phyloP scores from a whole-genome alignment of 1,139 yeast species.

The Kluyveromyces sp. region DNA sequence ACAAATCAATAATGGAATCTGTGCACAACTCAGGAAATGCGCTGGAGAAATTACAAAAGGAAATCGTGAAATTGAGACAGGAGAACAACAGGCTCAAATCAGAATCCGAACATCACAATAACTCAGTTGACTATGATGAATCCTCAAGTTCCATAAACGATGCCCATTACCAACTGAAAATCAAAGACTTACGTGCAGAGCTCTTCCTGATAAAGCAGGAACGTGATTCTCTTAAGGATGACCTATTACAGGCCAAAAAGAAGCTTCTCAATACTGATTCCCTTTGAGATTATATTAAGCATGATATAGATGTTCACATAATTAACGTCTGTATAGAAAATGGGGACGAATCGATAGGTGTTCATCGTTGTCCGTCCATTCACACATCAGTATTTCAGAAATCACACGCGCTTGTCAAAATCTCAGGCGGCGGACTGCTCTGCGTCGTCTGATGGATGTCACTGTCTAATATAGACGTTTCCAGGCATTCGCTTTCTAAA shows the following conservation, averaged over 20 bases:
- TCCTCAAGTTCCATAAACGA: constrained; percentile 46
- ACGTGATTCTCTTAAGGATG: constrained; percentile 70
- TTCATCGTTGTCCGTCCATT: neutral
- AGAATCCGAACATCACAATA: constrained; percentile 48
- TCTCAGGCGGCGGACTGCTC: constrained; percentile 8
- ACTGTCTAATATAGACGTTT: constrained; percentile 2
- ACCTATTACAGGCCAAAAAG: constrained; percentile 53
- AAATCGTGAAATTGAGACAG: constrained; percentile 54
- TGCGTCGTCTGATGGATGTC: constrained; percentile 6
- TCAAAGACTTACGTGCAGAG: constrained; percentile 81
- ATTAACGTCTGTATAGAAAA: constrained; percentile 7
- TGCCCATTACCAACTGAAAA: constrained; percentile 69
- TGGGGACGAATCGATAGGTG: constrained; percentile 6
- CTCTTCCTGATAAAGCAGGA: constrained; percentile 74
- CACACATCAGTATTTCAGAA: neutral
- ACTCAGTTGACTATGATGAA: constrained; percentile 26
- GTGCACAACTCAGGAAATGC: constrained; percentile 74
- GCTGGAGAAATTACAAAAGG: constrained; percentile 63
- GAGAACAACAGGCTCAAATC: constrained; percentile 48
- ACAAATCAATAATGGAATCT: constrained; percentile 63
- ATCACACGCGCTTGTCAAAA: constrained; percentile 2
- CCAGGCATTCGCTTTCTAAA: constrained; percentile 7
- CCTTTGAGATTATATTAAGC: neutral
- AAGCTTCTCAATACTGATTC: constrained; percentile 34
- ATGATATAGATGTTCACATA: neutral